Evolutionary conservation across 495 filamentous ascomycete genomes (phyloP), one percentile per base, ranked within the genome.

Genomic region (Friedmanniomyces simplex): DNA sequence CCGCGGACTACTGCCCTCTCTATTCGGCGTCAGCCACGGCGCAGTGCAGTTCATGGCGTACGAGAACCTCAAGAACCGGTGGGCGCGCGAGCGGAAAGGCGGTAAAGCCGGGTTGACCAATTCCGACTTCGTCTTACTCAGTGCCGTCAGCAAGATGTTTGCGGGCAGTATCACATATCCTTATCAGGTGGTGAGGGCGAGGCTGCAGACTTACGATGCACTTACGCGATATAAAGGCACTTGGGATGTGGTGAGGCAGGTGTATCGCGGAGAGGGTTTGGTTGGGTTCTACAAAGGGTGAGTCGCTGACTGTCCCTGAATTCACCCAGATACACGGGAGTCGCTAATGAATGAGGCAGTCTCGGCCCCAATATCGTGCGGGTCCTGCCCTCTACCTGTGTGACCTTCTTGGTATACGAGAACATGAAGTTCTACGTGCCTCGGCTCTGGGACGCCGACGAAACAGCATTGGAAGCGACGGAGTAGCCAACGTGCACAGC

Each of bases 361-460:
- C 76, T 97, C 52, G 82, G 87, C 36, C 90, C 91, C 6, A 95
- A 93, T 59, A 75, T 95, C 41, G 72, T 95, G 54, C 80, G 91
- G 55, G 93, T 97, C 46, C 68, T 98, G 67, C 93, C 93, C 14
- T 89, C 89, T 52, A 97, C 91, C 14, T 95, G 93, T 81, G 87
- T 96, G 42, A 97, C 91, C n/a, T 96, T 98, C 68, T 69, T 98
- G 63, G 90, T 96, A 47, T 97, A 97, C 72, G 93, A 98, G 75
- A 97, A 97, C 72, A 84, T 82, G 54, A 91, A 82, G 73, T 76
- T 74, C 57, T 84, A 84, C 68, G 66, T 88, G 24, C 82, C 82
- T 42, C 26, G 57, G 21, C 16, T 67, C 10, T 65, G 57, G 57
- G 43, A 52, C 46, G 39, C 26, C 11, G 32, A 59, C 22, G 26